phyloP scores from a whole-genome alignment of 2,329 filamentous ascomycete genomes.

The Claviceps purpurea region DNA sequence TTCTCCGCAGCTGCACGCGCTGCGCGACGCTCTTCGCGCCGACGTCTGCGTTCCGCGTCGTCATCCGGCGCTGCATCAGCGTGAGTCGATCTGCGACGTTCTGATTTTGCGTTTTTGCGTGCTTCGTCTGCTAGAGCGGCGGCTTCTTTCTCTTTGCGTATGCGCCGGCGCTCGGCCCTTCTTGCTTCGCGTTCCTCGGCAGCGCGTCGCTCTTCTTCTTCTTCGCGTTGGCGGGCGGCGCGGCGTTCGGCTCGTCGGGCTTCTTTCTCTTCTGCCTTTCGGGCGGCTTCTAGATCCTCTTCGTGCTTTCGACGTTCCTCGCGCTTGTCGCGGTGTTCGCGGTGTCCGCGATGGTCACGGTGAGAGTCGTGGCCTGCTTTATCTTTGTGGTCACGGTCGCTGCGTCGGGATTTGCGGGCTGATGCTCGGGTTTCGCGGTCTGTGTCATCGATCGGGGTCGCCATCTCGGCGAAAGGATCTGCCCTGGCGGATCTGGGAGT shows the following conservation, averaged over 20 bases:
- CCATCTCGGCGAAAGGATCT: constrained; percentile 36
- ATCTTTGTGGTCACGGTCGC: constrained; percentile 33
- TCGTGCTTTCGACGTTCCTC: constrained; percentile 43
- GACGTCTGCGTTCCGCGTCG: constrained; percentile 40
- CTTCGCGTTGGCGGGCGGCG: constrained; percentile 33
- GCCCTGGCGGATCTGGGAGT: constrained; percentile 30
- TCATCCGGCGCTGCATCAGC: constrained; percentile 26
- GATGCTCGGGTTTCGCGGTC: constrained; percentile 49
- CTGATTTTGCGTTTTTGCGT: constrained; percentile 30
- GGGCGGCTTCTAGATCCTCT: constrained; percentile 37
- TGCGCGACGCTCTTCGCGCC: constrained; percentile 38
- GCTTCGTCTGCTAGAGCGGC: constrained; percentile 31
- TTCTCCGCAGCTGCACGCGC: constrained; percentile 26
- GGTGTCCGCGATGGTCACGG: constrained; percentile 40
- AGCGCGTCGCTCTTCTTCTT: constrained; percentile 33
- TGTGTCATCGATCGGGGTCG: constrained; percentile 34
- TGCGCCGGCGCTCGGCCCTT: constrained; percentile 35
- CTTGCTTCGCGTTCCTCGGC: constrained; percentile 35
- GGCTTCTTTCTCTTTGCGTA: constrained; percentile 35
- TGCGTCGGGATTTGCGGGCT: constrained; percentile 45
- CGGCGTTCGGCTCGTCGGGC: constrained; percentile 42
- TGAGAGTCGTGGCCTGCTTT: constrained; percentile 35
- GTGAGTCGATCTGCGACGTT: constrained; percentile 34
- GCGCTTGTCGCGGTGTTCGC: constrained; percentile 35
- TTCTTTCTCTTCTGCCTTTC: constrained; percentile 42